Conservation (phyloP, 345 rosid genomes). For the Angophora floribunda region DNA sequence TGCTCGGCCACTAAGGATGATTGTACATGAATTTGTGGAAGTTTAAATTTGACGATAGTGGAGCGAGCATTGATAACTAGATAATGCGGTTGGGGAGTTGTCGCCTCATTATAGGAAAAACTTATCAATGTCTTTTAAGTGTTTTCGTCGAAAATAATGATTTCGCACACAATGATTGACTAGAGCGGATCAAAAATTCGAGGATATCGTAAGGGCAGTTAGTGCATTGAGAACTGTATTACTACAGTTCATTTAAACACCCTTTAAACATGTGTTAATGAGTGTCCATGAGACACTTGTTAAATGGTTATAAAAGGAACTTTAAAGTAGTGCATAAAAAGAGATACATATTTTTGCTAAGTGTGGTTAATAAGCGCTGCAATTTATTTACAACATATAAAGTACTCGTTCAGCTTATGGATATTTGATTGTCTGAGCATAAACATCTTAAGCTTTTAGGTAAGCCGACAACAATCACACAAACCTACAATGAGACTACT, state of each 20-base stretch:
- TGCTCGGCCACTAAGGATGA: background rate
- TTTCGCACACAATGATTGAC: background rate
- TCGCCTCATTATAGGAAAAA: background rate
- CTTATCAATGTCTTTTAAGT: background rate
- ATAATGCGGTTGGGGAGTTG: background rate
- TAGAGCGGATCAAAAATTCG: background rate
- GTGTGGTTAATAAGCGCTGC: background rate
- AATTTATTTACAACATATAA: background rate
- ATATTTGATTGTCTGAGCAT: background rate
- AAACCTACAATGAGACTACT: background rate
- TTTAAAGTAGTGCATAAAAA: background rate
- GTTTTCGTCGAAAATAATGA: background rate
- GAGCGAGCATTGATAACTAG: background rate
- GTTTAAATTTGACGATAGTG: background rate
- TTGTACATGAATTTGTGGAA: background rate
- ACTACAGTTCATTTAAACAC: fast-evolving
- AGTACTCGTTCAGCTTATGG: background rate
- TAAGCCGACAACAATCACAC: background rate
- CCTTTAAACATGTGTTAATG: background rate
- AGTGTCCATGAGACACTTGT: background rate
- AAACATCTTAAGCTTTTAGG: background rate
- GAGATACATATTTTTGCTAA: fast-evolving
- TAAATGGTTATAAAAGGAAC: background rate
- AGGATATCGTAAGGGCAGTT: background rate
- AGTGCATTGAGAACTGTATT: background rate